Base-by-base conservation (phyloP, 192 early-diverging fungal genomes). In the Mortierella hygrophila region DNA sequence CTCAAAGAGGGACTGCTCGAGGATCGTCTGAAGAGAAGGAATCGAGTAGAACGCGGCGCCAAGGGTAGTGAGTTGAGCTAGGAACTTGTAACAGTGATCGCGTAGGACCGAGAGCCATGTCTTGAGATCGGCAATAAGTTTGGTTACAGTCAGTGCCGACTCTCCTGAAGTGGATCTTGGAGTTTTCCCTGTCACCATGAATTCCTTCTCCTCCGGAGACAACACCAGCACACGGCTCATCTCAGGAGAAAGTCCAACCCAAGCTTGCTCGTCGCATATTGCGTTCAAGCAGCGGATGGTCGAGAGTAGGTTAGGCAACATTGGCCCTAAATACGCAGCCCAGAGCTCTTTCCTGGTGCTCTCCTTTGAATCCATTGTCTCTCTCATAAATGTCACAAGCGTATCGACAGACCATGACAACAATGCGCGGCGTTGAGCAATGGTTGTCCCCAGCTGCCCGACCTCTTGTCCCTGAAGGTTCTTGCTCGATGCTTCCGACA, bases 1-100 rank as follows among this genome's bases (percentile, higher is more conserved):
- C 37, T 77, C 79, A 79, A 89, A 89, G 23, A 89, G 79, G 4
- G 88, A 82, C 38, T 82, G 83, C 18, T 79, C 77, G 1, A 89
- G 23, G 15, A 72, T 69, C 40, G 20, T 41, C 46, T 79, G 83
- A 9, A 82, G 65, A 7, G 78, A 80, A 35, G 80, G 77, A 18
- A 76, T 86, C 7, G 81, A 80, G 26, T 89, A 89, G 60, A 89
- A 89, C 18, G 76, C 38, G 16, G 77, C 65, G 38, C 83, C 88
- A 15, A 89, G 65, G 20, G 76, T 21, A 8, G 83, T 63, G 21
- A 82, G 26, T n/a, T 79, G 80, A 9, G 83, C 77, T 26, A 89
- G 54, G 9, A 89, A 35, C 26, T 76, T 68, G 73, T 86, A 89
- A 6, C 79, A 60, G 38, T 81, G 71, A 29, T 81, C 84, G 0